A percentile compares a stretch with the other conserved stretches of the same genome.
Evolutionary conservation across 805 yeast genomes (phyloP).

Genomic region (Teunomyces gatunensis): DNA sequence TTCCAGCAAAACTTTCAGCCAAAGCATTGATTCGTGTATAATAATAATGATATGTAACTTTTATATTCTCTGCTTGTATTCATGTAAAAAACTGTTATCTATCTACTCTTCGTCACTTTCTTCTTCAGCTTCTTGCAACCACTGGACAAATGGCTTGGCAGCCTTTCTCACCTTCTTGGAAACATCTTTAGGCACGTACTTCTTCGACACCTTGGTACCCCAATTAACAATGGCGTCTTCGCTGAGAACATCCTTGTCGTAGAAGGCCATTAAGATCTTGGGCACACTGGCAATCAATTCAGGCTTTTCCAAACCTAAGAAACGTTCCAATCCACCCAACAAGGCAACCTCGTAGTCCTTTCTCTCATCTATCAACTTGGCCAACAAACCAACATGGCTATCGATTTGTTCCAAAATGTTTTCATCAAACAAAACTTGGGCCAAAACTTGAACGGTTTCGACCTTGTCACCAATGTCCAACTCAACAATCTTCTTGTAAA

Average conservation of each 20-base stretch:
- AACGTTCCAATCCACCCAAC: slow-evolving; percentile 94
- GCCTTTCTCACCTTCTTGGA: slow-evolving; percentile 94
- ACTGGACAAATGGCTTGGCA: slow-evolving; percentile 90
- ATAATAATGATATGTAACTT: neutral
- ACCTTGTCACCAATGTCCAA: slow-evolving; percentile 68
- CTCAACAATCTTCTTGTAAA: slow-evolving; percentile 84
- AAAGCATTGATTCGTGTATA: slow-evolving; percentile 4
- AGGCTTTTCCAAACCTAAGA: slow-evolving; percentile 78
- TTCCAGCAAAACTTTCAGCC: slow-evolving; percentile 3
- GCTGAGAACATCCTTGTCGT: slow-evolving; percentile 77
- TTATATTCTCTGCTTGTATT: neutral
- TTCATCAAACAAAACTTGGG: slow-evolving; percentile 83
- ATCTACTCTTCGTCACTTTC: slow-evolving; percentile 63
- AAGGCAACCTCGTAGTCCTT: slow-evolving; percentile 80
- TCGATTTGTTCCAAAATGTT: slow-evolving; percentile 69
- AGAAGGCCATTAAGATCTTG: slow-evolving; percentile 74
- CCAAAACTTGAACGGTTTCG: slow-evolving; percentile 84
- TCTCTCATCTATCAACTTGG: slow-evolving; percentile 62
- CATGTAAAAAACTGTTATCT: neutral
- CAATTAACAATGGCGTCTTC: slow-evolving; percentile 81
- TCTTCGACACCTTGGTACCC: slow-evolving; percentile 91
- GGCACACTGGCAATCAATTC: slow-evolving; percentile 68
- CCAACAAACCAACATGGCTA: slow-evolving; percentile 78
- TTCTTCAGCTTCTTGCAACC: slow-evolving; percentile 94
- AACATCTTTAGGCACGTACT: slow-evolving; percentile 86